Conservation (phyloP, 2,329 filamentous ascomycete species). For the Aspergillus carbonarius region DNA sequence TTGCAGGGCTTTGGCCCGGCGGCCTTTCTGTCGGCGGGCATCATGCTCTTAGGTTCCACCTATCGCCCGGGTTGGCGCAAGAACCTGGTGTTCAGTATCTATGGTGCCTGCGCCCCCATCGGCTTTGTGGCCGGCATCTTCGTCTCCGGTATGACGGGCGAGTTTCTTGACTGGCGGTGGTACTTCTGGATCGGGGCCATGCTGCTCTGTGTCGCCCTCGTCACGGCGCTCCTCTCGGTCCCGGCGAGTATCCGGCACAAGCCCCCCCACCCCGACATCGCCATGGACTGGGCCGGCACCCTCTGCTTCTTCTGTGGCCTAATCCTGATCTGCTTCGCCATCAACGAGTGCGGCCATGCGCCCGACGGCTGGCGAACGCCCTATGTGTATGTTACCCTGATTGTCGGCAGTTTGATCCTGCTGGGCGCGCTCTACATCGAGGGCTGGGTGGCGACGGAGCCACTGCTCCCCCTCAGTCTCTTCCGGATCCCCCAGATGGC, state of each 20-base stretch:
- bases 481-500: constrained; percentile 70
- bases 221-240: constrained; percentile 45
- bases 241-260: constrained; percentile 28
- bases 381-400: constrained; percentile 66
- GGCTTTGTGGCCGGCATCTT: constrained; percentile 60
- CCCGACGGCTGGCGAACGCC: constrained; percentile 69
- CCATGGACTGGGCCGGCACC: constrained; percentile 70
- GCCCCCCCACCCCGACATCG: constrained; percentile 21
- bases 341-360: constrained; percentile 71
- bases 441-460: constrained; percentile 66
- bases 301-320: constrained; percentile 63
- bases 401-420: constrained; percentile 62
- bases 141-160: constrained; percentile 59
- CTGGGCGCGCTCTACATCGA: constrained; percentile 66
- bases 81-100: constrained; percentile 64
- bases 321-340: constrained; percentile 69
- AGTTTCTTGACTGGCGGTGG: constrained; percentile 61
- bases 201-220: constrained; percentile 42
- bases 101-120: constrained; percentile 54
- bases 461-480: constrained; percentile 67
- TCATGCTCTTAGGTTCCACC: constrained; percentile 64
- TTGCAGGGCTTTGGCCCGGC: constrained; percentile 72
- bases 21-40: constrained; percentile 67
- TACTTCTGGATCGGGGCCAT: constrained; percentile 66
- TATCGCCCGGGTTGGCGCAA: constrained; percentile 69